Evolutionary conservation across 768 basidiomycete species (phyloP).

Genomic region (Pholiota molesta): DNA sequence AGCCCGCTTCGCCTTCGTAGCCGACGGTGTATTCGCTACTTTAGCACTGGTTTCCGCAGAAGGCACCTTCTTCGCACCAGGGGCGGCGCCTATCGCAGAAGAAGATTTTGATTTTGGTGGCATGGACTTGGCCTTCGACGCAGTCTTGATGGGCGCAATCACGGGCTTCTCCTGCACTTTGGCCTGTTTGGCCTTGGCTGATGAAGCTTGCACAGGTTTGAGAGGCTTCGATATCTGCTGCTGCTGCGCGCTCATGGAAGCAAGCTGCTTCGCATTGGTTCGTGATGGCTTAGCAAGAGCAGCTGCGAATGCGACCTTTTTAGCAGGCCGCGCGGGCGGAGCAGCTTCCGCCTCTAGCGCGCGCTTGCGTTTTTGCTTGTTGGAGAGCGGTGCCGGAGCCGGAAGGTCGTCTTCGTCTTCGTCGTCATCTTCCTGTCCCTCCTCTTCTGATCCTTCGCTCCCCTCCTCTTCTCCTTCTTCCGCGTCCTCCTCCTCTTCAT

Average conservation of each 20-base stretch:
- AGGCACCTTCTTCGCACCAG: conserved; percentile 6
- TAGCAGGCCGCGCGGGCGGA: conserved; percentile 35
- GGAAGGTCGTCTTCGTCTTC: conserved; percentile 35
- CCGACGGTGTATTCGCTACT: conserved; percentile 40
- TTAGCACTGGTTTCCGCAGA: conserved; percentile 23
- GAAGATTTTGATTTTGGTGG: neutral
- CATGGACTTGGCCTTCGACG: conserved; percentile 15
- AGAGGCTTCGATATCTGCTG: conserved; percentile 16
- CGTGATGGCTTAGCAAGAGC: conserved; percentile 21
- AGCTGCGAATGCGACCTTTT: conserved; percentile 58
- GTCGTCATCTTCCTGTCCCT: conserved; percentile 41
- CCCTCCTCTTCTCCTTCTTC: conserved; percentile 39
- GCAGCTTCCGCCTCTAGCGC: conserved; percentile 31
- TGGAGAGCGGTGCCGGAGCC: conserved; percentile 31
- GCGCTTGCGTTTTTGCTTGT: conserved; percentile 53
- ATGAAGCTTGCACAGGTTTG: conserved; percentile 26
- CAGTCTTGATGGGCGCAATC: conserved; percentile 4
- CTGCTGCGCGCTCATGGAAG: conserved; percentile 8
- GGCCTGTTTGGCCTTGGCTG: neutral
- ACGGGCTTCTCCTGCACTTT: conserved; percentile 11
- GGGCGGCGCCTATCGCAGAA: neutral
- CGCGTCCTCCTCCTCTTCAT: conserved; percentile 42
- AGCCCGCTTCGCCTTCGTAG: conserved; percentile 23
- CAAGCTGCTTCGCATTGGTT: conserved; percentile 15
- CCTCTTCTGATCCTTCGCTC: conserved; percentile 31